Evolutionary conservation across 2,329 filamentous ascomycete genomes (phyloP), one percentile per base, ranked within the genome.

Genomic region (Apiospora malaysiana): DNA sequence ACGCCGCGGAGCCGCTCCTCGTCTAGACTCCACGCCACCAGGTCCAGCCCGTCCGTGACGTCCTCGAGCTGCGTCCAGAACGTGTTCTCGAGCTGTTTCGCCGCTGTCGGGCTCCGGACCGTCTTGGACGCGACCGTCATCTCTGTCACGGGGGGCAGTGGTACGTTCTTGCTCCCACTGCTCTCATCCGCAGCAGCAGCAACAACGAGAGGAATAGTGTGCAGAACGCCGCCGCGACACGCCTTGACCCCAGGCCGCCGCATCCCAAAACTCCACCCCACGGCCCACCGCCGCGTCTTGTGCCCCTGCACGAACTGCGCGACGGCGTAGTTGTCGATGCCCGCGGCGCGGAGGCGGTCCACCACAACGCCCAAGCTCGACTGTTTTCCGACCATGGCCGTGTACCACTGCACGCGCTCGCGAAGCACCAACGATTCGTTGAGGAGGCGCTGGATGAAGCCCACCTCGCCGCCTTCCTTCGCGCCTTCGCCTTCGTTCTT

Each of bases 301-400:
- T 83, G 89, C 0, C 93, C 93, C 71, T 95, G 93, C 0, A 94
- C 85, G 74, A 98, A 92, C 73, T 93, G 90, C 0, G 92, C 92
- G 0, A 97, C 89, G 0, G 94, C 95, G 75, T 91, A 98, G 78
- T 98, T 99, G 47, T 85, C 84, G 47, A 97, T 87, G 0, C 83
- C 84, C 12, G 86, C 78, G 2, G 86, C 82, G 21, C 87, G 87
- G 4, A 92, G 84, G 68, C 86, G 85, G 7, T 90, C 85, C 0
- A 97, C 82, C 0, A 92, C 81, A 0, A 85, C 83, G 0, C 92
- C 85, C 3, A 93, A 84, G 74, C 92, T 95, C 0, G 87, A 86
- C 42, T 93, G 84, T 77, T 97, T 97, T 0, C 95, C 95, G 0
- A 98, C 85, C 94, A 98, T 97, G 69, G 91, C 91, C 0, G 92